These are phyloP conservation scores for Clonostachys solani DNA, from an alignment of 2,329 filamentous ascomycete species.

Conservation along the genomic window DNA sequence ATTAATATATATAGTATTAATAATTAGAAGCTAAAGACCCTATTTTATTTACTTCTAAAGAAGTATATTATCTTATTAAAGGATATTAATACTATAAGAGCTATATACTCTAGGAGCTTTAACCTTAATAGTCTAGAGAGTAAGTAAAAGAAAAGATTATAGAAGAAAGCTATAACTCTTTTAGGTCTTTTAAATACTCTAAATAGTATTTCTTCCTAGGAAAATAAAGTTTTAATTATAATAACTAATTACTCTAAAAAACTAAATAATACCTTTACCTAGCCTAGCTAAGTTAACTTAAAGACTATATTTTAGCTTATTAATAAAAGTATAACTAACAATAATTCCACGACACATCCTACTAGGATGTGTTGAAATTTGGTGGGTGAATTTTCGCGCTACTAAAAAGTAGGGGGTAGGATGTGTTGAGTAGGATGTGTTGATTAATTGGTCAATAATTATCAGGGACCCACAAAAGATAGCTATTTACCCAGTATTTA, in stretches of 20 bases:
- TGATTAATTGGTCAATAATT: no score
- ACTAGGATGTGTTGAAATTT: no score
- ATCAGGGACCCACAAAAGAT: no score
- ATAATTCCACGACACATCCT: no score
- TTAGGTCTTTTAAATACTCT: slow-evolving; percentile 80
- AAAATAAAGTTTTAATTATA: slow-evolving; percentile 78
- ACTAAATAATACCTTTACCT: slow-evolving; percentile 68
- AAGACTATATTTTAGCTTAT: slow-evolving; percentile 62
- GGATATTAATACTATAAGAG: slow-evolving; percentile 57
- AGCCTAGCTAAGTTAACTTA: slow-evolving; percentile 69
- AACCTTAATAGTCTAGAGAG: slow-evolving; percentile 9
- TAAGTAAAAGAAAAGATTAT: slow-evolving; percentile 10
- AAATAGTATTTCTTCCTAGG: slow-evolving; percentile 75
- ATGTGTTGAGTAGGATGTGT: no score
- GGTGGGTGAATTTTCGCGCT: no score
- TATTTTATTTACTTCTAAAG: slow-evolving; percentile 58
- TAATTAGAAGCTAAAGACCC: slow-evolving; percentile 53
- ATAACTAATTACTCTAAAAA: slow-evolving; percentile 73
- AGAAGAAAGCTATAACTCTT: slow-evolving; percentile 58
- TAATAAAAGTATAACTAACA: slow-evolving; percentile 20
- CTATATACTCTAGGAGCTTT: slow-evolving; percentile 21
- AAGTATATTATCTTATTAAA: slow-evolving; percentile 64
- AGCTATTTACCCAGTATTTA: no score
- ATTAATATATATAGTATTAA: slow-evolving; percentile 51
- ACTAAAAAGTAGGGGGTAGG: no score